Conservation (phyloP, 306 rosid species). For the Lotus japonicus region DNA sequence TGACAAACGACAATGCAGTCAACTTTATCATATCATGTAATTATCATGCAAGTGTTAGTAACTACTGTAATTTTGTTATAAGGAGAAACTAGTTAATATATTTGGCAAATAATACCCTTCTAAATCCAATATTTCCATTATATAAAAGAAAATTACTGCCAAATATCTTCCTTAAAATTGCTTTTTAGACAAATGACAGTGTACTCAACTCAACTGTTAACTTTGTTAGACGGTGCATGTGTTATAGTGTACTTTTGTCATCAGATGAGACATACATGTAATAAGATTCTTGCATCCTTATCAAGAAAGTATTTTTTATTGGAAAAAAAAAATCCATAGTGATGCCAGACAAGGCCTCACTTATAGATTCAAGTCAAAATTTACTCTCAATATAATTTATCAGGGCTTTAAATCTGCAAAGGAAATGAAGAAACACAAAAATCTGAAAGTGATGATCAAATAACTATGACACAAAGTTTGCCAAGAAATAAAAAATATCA, state of each 20-base stretch:
- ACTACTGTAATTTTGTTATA: not conserved
- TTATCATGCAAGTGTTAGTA: not conserved
- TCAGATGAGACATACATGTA: not conserved
- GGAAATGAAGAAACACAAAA: not conserved
- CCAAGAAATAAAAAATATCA: not conserved
- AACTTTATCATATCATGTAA: not conserved
- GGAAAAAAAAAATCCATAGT: not conserved
- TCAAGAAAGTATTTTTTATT: not conserved
- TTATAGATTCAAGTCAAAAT: not conserved
- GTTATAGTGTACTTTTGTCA: too few species aligned
- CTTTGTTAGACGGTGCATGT: not conserved
- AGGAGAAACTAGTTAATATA: not conserved
- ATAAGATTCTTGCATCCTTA: not conserved
- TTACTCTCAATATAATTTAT: not conserved
- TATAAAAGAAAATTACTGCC: not conserved
- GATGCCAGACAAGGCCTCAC: not conserved
- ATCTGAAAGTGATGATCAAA: not conserved
- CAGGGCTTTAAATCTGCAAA: not conserved
- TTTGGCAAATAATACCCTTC: not conserved
- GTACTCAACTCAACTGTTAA: not conserved
- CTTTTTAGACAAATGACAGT: not conserved
- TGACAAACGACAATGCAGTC: not conserved
- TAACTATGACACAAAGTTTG: not conserved
- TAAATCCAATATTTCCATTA: too few species aligned
- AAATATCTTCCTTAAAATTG: not conserved